Base-by-base conservation (phyloP, 768 basidiomycete genomes). In the Leucocoprinus leucothites region DNA sequence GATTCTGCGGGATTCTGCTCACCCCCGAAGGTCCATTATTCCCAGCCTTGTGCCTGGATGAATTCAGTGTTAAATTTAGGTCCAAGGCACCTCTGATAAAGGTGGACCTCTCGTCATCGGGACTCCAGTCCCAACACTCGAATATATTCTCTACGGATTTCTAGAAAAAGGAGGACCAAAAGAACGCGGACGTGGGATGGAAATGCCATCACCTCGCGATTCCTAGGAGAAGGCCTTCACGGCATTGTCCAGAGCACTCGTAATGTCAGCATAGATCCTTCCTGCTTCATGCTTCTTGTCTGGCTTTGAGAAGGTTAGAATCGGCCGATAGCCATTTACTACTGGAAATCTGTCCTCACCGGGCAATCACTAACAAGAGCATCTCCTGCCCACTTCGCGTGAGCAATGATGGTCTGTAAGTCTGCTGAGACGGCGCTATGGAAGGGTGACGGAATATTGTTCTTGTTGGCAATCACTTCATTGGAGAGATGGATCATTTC, bases 231-330 rank as follows among this genome's bases (percentile, higher is more conserved):
- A 48, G 9, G 19, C 24, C 24, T 41, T 28, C 28, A n/a, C 36
- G n/a, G 25, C 36, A 9, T 22, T 26, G 13, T 9, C 19, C 1
- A 54, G 26, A 13, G 53, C 31, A 13, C 9, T 9, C 16, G 22
- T 16, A 19, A 55, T 55, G n/a, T 18, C 24, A 13, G 24, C 25
- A 48, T 48, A 48, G 5, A 55, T 46, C 25, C 31, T 40, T 3
- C 7, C 21, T 4, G 46, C 53, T 36, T 55, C 53, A 14, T 36
- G 45, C 36, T 40, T 55, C 36, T 48, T 55, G 35, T 48, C 53
- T 11, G 44, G 31, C 45, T 47, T 51, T n/a, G 18, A 14, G 16
- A 35, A 9, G 7, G 24, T 35, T 31, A 31, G 47, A 9, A 31
- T 31, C 47, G 31, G 11, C 34, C 16, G 16, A 38, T n/a, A 8